Conservation (phyloP, 176 grass and related monocot genomes). For the Eragrostis curvula region DNA sequence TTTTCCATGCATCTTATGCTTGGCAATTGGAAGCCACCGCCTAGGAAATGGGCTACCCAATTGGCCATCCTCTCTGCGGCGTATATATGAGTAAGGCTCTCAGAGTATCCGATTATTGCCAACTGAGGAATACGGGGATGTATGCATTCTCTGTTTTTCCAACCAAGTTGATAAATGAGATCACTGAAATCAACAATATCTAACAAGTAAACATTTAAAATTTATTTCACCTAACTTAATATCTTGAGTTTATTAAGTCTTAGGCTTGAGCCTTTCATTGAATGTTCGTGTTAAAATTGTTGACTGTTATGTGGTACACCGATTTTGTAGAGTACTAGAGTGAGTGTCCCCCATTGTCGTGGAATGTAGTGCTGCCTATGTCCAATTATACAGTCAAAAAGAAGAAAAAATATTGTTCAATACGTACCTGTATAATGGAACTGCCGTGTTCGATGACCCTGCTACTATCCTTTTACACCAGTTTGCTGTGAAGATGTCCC, state of each 20-base stretch:
- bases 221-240: neutral
- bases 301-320: neutral
- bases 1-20: constrained; percentile 81
- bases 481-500: constrained; percentile 69
- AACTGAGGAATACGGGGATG: constrained; percentile 78
- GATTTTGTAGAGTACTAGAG: neutral
- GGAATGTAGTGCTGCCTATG: constrained; percentile 20
- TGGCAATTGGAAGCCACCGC: constrained; percentile 58
- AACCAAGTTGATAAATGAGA: constrained; percentile 26
- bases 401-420: neutral
- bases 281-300: neutral
- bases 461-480: constrained; percentile 67
- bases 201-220: constrained; percentile 16
- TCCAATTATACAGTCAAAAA: neutral
- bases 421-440: constrained; percentile 77
- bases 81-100: constrained; percentile 71
- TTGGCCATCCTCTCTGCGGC: constrained; percentile 71
- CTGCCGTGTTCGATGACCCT: constrained; percentile 57
- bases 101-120: constrained; percentile 80
- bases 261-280: neutral
- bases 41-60: constrained; percentile 73
- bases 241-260: constrained; percentile 15
- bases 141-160: constrained; percentile 67
- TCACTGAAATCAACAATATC: neutral
- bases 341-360: constrained; percentile 6